These are phyloP conservation scores for Cryphonectria naterciae DNA, from an alignment of 2,329 filamentous ascomycete genomes.

Conservation along the genomic window DNA sequence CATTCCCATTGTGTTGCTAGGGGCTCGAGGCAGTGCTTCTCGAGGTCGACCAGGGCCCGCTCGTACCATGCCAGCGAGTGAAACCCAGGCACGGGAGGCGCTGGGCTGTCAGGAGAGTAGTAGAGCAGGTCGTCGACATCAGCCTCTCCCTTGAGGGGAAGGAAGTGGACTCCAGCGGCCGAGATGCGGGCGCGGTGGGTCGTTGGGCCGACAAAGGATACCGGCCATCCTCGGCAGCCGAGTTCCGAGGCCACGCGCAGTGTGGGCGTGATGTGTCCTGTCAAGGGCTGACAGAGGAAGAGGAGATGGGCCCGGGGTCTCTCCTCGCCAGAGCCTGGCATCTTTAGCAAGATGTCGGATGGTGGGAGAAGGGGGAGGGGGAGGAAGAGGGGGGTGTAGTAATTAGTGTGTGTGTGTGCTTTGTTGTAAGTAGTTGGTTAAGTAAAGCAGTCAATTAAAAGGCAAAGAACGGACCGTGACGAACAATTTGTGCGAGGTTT, in stretches of 20 bases:
- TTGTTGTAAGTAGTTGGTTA: neutral
- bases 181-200: conserved; percentile 42
- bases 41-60: conserved; percentile 40
- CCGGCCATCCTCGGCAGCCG: conserved; percentile 36
- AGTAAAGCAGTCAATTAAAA: too few relatives aligned
- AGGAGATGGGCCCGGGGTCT: conserved; percentile 34
- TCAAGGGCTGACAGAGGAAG: conserved; percentile 42
- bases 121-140: conserved; percentile 42
- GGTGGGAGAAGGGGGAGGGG: neutral
- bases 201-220: conserved; percentile 42
- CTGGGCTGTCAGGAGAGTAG: conserved; percentile 33
- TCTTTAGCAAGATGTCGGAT: neutral
- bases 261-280: conserved; percentile 43
- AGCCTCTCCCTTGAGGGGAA: conserved; percentile 38
- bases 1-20: conserved; percentile 42
- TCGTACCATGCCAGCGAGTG: conserved; percentile 34
- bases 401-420: neutral
- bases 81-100: conserved; percentile 34
- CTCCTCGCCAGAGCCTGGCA: neutral
- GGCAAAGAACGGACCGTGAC: neutral
- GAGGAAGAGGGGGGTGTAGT: neutral
- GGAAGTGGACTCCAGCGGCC: conserved; percentile 38
- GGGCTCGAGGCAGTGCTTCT: conserved; percentile 38
- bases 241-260: conserved; percentile 41
- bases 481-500: neutral